phyloP scores from a whole-genome alignment of 108 stramenopile genomes.

The Pelagomonas calceolata region DNA sequence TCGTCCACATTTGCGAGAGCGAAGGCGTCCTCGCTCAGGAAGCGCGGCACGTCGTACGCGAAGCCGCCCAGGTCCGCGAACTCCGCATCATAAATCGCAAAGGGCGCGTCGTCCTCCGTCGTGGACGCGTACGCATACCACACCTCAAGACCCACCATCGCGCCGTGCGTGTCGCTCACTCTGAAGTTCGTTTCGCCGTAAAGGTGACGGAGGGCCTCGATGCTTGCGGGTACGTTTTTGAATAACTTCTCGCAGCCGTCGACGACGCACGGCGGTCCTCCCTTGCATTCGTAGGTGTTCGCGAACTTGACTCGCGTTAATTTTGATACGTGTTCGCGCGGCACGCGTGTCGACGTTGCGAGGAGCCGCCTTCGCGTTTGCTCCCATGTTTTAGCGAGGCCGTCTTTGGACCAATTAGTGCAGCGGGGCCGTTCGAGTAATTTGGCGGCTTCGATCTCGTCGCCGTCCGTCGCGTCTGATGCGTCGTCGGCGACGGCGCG shows the following conservation, averaged over 20 bases:
- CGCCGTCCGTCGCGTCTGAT: background rate
- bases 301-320: constrained; percentile 10
- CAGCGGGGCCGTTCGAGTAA: background rate
- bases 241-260: background rate
- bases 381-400: background rate
- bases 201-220: constrained; percentile 38
- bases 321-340: background rate
- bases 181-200: constrained; percentile 56
- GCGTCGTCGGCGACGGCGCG: no score
- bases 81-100: constrained; percentile 68
- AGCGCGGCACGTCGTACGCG: constrained; percentile 56
- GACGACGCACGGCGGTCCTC: background rate
- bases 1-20: constrained; percentile 22
- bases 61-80: constrained; percentile 40
- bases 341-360: background rate
- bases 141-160: constrained; percentile 50
- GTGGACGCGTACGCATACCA: constrained; percentile 61
- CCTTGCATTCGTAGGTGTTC: background rate
- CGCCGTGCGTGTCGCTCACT: constrained; percentile 67
- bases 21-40: constrained; percentile 62
- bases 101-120: constrained; percentile 55
- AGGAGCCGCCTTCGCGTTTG: background rate
- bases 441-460: background rate
- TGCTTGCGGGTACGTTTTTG: background rate
- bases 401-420: background rate